Evolutionary conservation across 2,329 filamentous ascomycete genomes (phyloP).

Genomic region (Thermoascus crustaceus): DNA sequence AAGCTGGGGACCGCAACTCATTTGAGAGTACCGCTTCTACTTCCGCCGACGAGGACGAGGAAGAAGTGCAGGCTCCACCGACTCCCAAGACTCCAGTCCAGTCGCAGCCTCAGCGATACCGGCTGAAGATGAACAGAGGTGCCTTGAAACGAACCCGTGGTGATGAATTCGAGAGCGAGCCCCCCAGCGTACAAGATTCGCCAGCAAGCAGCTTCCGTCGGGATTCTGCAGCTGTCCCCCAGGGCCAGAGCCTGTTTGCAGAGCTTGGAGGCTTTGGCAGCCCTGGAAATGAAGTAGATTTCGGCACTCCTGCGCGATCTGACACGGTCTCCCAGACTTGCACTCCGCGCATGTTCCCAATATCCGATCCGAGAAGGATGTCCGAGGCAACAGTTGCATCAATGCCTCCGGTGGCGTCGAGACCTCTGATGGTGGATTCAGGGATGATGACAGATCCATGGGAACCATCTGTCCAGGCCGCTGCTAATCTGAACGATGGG

Average conservation of each 20-base stretch:
- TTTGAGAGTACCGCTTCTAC: slow-evolving; percentile 85
- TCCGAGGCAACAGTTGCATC: slow-evolving; percentile 23
- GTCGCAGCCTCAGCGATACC: slow-evolving; percentile 58
- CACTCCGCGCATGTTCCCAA: slow-evolving; percentile 29
- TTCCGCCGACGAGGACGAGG: slow-evolving; percentile 66
- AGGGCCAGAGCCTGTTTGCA: slow-evolving; percentile 76
- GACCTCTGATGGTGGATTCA: slow-evolving; percentile 49
- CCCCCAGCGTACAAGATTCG: slow-evolving; percentile 41
- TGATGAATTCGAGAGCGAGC: slow-evolving; percentile 32
- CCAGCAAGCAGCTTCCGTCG: slow-evolving; percentile 46
- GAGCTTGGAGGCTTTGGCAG: slow-evolving; percentile 76
- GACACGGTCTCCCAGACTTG: slow-evolving; percentile 29
- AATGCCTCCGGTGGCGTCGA: slow-evolving; percentile 15
- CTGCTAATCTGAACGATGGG: slow-evolving; percentile 15
- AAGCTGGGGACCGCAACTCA: slow-evolving; percentile 54
- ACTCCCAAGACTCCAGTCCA: slow-evolving; percentile 62
- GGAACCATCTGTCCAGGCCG: slow-evolving; percentile 29
- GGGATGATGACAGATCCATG: slow-evolving; percentile 56
- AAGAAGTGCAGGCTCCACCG: slow-evolving; percentile 51
- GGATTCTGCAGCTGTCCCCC: slow-evolving; percentile 38
- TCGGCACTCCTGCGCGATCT: slow-evolving; percentile 30
- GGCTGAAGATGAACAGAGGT: slow-evolving; percentile 61
- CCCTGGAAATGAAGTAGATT: slow-evolving; percentile 62
- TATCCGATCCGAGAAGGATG: slow-evolving; percentile 22
- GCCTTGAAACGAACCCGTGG: slow-evolving; percentile 51